Conservation (phyloP, 169 alveolate genomes). For the Babesia divergens region DNA sequence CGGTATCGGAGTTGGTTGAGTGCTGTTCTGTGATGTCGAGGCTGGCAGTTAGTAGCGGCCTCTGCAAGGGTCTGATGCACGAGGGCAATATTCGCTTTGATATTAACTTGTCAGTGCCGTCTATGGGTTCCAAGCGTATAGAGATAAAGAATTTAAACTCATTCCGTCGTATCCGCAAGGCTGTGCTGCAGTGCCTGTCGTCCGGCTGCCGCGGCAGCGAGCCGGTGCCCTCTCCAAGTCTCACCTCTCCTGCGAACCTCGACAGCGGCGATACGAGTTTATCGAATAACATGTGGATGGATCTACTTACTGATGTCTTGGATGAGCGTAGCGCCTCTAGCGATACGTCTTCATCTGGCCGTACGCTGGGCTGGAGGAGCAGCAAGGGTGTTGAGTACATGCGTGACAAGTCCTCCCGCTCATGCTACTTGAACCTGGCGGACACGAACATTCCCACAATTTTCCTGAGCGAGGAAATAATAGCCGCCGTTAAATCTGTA, state of each 20-base stretch:
- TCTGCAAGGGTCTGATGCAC: slow-evolving; percentile 70
- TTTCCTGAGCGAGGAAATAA: background rate
- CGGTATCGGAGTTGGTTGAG: slow-evolving; percentile 65
- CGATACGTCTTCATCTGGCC: slow-evolving; percentile 3
- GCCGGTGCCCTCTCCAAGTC: background rate
- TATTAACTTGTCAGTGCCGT: slow-evolving; percentile 69
- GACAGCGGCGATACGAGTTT: background rate
- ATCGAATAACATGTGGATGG: background rate
- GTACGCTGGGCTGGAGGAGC: slow-evolving; percentile 49
- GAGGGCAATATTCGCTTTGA: slow-evolving; percentile 75
- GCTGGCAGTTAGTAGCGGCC: slow-evolving; percentile 40
- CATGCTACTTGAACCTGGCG: slow-evolving; percentile 18
- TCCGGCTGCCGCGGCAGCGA: background rate
- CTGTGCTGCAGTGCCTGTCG: slow-evolving; percentile 14
- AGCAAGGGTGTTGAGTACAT: slow-evolving; percentile 16
- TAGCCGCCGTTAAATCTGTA: background rate
- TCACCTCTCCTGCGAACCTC: no score
- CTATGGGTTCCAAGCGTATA: slow-evolving; percentile 45
- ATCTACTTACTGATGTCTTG: background rate
- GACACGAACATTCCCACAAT: slow-evolving; percentile 56
- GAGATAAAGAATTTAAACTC: slow-evolving; percentile 75
- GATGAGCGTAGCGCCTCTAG: background rate
- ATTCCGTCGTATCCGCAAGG: slow-evolving; percentile 58
- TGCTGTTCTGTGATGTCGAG: slow-evolving; percentile 60
- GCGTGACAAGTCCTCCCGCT: slow-evolving; percentile 22